A percentile compares a stretch with the other conserved stretches of the same genome.
phyloP scores from a whole-genome alignment of 179 eudicot species.

The Silene coronaria region DNA sequence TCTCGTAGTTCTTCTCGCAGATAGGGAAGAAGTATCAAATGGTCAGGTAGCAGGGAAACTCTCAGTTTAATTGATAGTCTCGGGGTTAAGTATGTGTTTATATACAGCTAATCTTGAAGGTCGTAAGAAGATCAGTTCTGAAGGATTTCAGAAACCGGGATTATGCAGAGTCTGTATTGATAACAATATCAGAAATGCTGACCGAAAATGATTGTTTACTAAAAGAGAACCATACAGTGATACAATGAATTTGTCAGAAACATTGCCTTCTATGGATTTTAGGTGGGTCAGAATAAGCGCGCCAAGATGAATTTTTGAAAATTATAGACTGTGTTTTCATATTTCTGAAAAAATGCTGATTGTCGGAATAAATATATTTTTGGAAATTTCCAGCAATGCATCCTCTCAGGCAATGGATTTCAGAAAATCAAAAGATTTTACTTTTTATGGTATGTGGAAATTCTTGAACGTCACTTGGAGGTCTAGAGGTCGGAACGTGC shows the following conservation, averaged over 20 bases:
- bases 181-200: not conserved
- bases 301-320: not conserved
- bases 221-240: not conserved
- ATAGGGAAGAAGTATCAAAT: not conserved
- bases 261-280: slow-evolving; percentile 1
- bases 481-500: not conserved
- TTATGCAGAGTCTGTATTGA: not conserved
- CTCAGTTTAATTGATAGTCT: not conserved
- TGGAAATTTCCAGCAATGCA: not conserved
- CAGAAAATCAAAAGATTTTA: not conserved
- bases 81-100: not conserved
- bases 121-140: not conserved
- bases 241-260: slow-evolving; percentile 4
- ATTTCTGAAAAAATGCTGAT: not conserved
- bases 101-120: not conserved
- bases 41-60: slow-evolving; percentile 1
- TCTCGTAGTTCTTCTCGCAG: slow-evolving; percentile 4
- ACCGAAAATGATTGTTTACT: not conserved
- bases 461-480: not conserved
- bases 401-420: slow-evolving; percentile 7
- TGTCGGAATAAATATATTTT: not conserved
- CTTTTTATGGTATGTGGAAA: not conserved
- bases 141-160: not conserved
- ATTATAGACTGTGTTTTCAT: not conserved
- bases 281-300: not conserved